Evolutionary conservation across 306 rosid genomes (phyloP).

Genomic region (Corylus avellana): DNA sequence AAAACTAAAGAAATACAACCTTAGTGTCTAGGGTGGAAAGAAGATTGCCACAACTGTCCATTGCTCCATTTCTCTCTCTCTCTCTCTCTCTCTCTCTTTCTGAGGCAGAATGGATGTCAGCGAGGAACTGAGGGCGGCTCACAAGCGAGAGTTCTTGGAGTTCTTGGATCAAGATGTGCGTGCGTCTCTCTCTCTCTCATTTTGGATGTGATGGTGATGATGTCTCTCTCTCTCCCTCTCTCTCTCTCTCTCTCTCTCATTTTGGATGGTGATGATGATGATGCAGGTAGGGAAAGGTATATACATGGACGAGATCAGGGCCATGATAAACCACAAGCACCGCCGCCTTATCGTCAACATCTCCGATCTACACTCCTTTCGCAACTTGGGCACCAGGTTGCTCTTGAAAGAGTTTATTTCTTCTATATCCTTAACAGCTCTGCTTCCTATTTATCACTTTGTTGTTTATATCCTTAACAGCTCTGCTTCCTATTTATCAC

Average conservation of each 20-base stretch:
- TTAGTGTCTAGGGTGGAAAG: constrained; percentile 8
- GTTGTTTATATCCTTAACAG: too few species aligned
- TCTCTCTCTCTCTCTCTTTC: constrained; percentile 9
- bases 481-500: too few species aligned
- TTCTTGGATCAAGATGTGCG: constrained; percentile 87
- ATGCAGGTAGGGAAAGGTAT: constrained; percentile 55
- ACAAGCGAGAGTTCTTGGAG: constrained; percentile 84
- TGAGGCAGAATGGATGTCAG: constrained; percentile 63
- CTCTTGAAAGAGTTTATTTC: too few species aligned
- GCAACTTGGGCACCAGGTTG: constrained; percentile 80
- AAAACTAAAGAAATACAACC: neutral
- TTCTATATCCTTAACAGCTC: too few species aligned
- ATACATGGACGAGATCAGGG: constrained; percentile 82
- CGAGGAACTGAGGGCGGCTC: constrained; percentile 89
- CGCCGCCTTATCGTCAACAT: constrained; percentile 82
- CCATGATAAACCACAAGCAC: constrained; percentile 83
- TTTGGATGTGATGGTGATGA: neutral
- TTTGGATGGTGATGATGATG: neutral
- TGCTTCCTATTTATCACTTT: too few species aligned
- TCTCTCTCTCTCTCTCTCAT: neutral
- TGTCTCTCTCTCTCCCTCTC: neutral
- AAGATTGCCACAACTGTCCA: neutral
- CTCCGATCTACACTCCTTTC: constrained; percentile 92
- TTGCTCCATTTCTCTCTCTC: neutral
- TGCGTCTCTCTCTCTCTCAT: neutral